Conservation (phyloP, 208 protist genomes). For the Polymyxa betae region DNA sequence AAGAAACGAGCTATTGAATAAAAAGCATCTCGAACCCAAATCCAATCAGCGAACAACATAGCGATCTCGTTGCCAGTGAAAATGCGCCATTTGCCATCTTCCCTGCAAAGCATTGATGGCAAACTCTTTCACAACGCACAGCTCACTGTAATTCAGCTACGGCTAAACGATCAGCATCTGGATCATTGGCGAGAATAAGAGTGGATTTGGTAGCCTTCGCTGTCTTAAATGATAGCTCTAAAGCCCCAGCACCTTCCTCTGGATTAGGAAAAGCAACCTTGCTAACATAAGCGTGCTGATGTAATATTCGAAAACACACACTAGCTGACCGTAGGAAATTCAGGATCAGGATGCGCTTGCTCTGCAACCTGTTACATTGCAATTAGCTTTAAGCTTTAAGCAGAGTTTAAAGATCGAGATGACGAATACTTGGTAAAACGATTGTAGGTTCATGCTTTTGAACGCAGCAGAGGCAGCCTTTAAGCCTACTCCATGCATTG, state of each 20-base stretch:
- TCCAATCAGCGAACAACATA: constrained; percentile 50
- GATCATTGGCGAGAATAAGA: constrained; percentile 61
- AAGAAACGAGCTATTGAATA: neutral
- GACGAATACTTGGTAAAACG: neutral
- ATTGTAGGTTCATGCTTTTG: neutral
- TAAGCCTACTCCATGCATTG: constrained; percentile 31
- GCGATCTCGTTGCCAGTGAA: constrained; percentile 59
- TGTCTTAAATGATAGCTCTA: neutral
- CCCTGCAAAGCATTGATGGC: neutral
- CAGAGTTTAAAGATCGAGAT: neutral
- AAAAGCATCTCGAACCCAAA: constrained; percentile 20
- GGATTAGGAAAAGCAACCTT: constrained; percentile 59
- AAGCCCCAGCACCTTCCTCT: constrained; percentile 49
- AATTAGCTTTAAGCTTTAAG: no score
- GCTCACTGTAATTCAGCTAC: constrained; percentile 55
- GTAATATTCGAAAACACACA: neutral
- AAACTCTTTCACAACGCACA: neutral
- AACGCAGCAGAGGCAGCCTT: neutral
- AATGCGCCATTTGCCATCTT: constrained; percentile 34
- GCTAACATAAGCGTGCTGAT: neutral
- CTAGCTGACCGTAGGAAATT: constrained; percentile 31
- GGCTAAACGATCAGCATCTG: constrained; percentile 58
- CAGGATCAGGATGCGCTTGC: constrained; percentile 47
- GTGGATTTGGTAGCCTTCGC: neutral
- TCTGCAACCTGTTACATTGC: constrained; percentile 1